These are phyloP conservation scores for Beauveria sp. DNA, from an alignment of 2,329 filamentous ascomycete species.

Conservation along the genomic window DNA sequence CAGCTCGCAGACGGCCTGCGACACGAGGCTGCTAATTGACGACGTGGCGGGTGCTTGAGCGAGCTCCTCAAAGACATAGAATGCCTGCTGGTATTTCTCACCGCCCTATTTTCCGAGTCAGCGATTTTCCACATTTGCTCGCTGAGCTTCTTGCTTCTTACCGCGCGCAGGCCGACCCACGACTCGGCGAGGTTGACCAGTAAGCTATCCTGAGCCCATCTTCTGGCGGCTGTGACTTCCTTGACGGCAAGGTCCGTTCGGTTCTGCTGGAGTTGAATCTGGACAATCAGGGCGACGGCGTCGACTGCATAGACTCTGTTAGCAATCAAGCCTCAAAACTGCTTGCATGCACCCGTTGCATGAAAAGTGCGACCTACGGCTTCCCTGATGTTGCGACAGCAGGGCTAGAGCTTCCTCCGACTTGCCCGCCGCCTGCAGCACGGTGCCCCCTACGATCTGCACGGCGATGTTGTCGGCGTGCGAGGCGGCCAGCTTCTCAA, in stretches of 20 bases:
- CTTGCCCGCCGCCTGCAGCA: constrained; percentile 72
- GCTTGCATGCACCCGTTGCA: neutral
- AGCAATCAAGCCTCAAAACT: constrained; percentile 14
- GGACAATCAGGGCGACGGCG: constrained; percentile 78
- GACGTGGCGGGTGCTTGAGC: constrained; percentile 79
- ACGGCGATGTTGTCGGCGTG: constrained; percentile 69
- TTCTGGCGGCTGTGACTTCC: constrained; percentile 76
- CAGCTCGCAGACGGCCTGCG: constrained; percentile 84
- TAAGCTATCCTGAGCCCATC: constrained; percentile 92
- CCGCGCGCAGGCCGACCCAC: constrained; percentile 84
- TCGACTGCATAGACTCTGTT: constrained; percentile 42
- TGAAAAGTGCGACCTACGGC: constrained; percentile 48
- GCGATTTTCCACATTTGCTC: neutral
- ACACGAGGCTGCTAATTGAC: constrained; percentile 67
- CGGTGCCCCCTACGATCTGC: constrained; percentile 72
- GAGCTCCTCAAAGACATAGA: constrained; percentile 96
- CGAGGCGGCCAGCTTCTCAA: constrained; percentile 60
- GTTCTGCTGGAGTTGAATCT: constrained; percentile 90
- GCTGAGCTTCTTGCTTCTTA: constrained; percentile 31
- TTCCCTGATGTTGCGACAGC: constrained; percentile 77
- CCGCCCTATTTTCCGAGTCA: constrained; percentile 56
- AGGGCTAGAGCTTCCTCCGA: constrained; percentile 79
- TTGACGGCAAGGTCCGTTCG: constrained; percentile 83
- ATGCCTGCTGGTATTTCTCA: constrained; percentile 91
- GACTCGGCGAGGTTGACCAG: constrained; percentile 91